phyloP scores from a whole-genome alignment of 495 filamentous ascomycete species.

The Niebla homalea region DNA sequence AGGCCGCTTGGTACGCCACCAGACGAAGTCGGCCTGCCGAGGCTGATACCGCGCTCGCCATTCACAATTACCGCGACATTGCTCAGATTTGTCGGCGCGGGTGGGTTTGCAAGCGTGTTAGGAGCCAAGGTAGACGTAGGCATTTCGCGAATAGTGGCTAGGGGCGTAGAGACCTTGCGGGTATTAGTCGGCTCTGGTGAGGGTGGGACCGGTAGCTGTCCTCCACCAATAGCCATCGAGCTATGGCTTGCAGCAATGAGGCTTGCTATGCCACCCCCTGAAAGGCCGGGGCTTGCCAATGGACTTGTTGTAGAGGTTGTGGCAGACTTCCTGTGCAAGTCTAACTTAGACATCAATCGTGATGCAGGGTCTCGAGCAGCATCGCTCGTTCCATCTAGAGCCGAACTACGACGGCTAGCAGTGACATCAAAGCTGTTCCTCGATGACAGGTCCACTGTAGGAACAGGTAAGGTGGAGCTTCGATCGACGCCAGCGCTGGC shows the following conservation, averaged over 20 bases:
- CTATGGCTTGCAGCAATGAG: conserved; percentile 77
- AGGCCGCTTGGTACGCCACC: conserved; percentile 68
- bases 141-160: conserved; percentile 27
- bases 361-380: conserved; percentile 63
- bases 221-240: conserved; percentile 47
- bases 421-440: conserved; percentile 61
- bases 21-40: conserved; percentile 43
- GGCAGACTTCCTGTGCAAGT: conserved; percentile 71
- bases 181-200: conserved; percentile 19
- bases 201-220: conserved; percentile 22
- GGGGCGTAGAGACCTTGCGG: conserved; percentile 8
- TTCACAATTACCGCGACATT: conserved; percentile 73
- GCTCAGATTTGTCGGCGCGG: conserved; percentile 76
- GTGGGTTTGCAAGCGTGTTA: conserved; percentile 68
- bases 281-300: conserved; percentile 24
- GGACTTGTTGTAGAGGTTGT: conserved; percentile 28
- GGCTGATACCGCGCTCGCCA: conserved; percentile 54
- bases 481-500: conserved; percentile 37
- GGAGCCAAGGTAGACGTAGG: conserved; percentile 63
- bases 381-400: conserved; percentile 44
- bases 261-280: conserved; percentile 65
- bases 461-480: conserved; percentile 50
- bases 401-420: conserved; percentile 30
- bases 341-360: conserved; percentile 82
- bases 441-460: conserved; percentile 42